These are phyloP conservation scores for Sporothrix pallida DNA, from an alignment of 2,329 filamentous ascomycete species.

Conservation along the genomic window DNA sequence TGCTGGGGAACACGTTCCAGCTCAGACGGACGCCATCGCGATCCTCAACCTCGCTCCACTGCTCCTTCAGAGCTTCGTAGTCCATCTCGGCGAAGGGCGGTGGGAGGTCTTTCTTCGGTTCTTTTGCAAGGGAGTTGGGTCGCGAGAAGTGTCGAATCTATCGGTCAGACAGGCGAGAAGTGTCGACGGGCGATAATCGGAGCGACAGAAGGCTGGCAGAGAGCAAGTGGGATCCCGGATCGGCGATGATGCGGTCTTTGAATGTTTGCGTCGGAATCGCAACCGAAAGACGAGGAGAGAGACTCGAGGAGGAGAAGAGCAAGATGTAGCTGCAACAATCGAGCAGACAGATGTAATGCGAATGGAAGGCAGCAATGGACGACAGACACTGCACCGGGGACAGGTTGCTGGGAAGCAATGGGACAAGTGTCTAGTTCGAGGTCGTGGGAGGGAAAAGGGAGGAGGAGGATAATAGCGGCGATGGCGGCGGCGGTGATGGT, in stretches of 20 bases:
- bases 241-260: neutral
- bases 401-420: conserved; percentile 28
- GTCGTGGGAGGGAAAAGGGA: conserved; percentile 29
- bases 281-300: neutral
- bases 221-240: neutral
- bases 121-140: neutral
- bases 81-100: conserved; percentile 65
- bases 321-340: conserved; percentile 10
- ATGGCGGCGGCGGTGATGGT: conserved; percentile 28
- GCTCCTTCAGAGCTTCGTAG: conserved; percentile 90
- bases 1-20: conserved; percentile 99
- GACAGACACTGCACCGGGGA: conserved; percentile 21
- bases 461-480: conserved; percentile 30
- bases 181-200: neutral
- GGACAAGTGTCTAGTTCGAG: conserved; percentile 28
- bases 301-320: neutral
- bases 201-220: neutral
- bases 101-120: neutral
- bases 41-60: conserved; percentile 96
- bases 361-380: conserved; percentile 15
- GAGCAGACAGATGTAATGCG: neutral
- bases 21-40: conserved; percentile 93
- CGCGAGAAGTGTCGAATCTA: neutral
- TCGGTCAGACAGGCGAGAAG: neutral
- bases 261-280: neutral